These are phyloP conservation scores for Cercophora scortea DNA, from an alignment of 495 filamentous ascomycete genomes.

Conservation along the genomic window DNA sequence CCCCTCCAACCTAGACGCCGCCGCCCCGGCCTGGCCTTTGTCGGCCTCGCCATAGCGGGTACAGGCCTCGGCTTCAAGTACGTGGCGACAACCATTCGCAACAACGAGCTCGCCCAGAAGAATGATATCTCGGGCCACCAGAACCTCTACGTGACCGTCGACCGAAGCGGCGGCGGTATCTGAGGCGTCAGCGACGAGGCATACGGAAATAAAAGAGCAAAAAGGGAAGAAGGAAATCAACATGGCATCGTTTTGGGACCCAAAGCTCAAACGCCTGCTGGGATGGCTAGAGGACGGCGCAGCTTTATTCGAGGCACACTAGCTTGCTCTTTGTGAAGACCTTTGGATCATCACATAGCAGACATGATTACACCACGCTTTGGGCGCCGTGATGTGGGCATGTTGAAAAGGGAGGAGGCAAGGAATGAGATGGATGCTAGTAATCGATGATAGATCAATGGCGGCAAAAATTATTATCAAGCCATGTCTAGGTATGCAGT, in stretches of 20 bases:
- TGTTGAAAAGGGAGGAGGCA: too few species aligned
- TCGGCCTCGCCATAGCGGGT: conserved; percentile 19
- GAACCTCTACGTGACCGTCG: conserved; percentile 37
- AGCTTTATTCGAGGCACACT: too few species aligned
- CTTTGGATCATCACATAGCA: too few species aligned
- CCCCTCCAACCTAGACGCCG: conserved; percentile 11
- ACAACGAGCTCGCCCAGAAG: conserved; percentile 36
- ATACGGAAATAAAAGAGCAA: neutral
- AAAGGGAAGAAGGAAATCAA: neutral
- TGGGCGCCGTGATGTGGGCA: too few species aligned
- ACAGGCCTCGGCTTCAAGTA: conserved; percentile 25
- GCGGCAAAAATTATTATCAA: too few species aligned
- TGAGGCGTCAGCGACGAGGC: conserved; percentile 2
- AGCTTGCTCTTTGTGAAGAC: too few species aligned
- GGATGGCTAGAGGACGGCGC: too few species aligned
- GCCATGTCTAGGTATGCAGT: too few species aligned
- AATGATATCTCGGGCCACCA: conserved; percentile 11
- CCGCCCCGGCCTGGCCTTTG: conserved; percentile 22
- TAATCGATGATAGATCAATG: too few species aligned
- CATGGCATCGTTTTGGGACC: neutral
- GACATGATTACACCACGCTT: too few species aligned
- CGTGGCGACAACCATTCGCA: conserved; percentile 19
- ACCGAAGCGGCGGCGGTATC: conserved; percentile 41
- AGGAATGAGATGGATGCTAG: too few species aligned
- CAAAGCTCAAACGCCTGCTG: neutral